Evolutionary conservation across 352 stramenopile genomes (phyloP).

Genomic region (Globisporangium alternatum): DNA sequence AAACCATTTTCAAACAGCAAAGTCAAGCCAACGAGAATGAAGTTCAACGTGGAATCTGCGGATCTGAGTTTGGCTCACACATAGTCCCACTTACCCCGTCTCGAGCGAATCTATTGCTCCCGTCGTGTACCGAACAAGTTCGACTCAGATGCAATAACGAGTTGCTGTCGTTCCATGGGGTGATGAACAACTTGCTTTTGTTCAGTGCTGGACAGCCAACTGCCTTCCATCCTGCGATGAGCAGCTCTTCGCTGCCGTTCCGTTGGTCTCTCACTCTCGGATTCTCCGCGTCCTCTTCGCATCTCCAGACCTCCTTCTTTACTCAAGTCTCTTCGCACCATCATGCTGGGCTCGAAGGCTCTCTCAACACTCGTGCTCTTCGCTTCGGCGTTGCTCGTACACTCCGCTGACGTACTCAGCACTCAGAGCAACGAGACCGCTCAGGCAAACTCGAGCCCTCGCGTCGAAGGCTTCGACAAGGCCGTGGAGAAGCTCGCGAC

Average conservation of each 20-base stretch:
- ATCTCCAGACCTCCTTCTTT: background rate
- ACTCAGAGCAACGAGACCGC: background rate
- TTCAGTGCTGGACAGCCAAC: background rate
- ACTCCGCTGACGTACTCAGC: background rate
- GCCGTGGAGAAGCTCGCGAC: slow-evolving; percentile 17
- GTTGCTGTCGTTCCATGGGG: background rate
- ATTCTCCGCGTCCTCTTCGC: background rate
- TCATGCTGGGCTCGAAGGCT: slow-evolving; percentile 10
- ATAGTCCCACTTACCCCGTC: background rate
- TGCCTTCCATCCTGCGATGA: background rate
- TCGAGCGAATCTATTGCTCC: slow-evolving; percentile 4
- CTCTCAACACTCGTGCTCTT: slow-evolving; percentile 3
- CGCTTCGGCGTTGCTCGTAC: background rate
- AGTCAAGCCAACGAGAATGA: background rate
- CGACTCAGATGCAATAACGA: background rate
- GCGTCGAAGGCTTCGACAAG: slow-evolving; percentile 14
- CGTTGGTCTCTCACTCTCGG: slow-evolving; percentile 4
- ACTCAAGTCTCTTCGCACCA: background rate
- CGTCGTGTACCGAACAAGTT: background rate
- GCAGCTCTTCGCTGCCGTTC: background rate
- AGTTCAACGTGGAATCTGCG: slow-evolving; percentile 5
- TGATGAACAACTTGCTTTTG: no score
- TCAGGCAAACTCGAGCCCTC: background rate
- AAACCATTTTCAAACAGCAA: background rate
- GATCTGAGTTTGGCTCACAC: slow-evolving; percentile 6